These are phyloP conservation scores for Suillus placidus DNA, from an alignment of 768 basidiomycete species.

Conservation along the genomic window DNA sequence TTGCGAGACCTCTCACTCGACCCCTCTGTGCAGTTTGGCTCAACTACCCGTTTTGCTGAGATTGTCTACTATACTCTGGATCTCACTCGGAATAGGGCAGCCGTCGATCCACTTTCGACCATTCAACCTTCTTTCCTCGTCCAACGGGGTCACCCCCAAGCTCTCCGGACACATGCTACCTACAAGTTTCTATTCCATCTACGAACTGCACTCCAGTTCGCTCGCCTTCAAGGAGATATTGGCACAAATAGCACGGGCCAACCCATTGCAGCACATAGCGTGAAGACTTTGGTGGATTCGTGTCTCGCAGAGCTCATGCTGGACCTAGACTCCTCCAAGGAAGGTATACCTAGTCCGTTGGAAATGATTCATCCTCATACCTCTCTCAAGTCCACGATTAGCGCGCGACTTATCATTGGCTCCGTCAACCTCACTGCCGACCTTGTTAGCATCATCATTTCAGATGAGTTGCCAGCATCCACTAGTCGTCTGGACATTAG, in stretches of 20 bases:
- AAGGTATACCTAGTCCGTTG: slow-evolving; percentile 24
- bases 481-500: slow-evolving; percentile 21
- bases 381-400: slow-evolving; percentile 9
- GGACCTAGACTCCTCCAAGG: slow-evolving; percentile 46
- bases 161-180: slow-evolving; percentile 64
- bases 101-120: slow-evolving; percentile 78
- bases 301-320: slow-evolving; percentile 40
- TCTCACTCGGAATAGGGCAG: slow-evolving; percentile 49
- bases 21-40: background rate
- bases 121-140: slow-evolving; percentile 85
- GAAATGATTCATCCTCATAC: slow-evolving; percentile 24
- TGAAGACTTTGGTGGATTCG: slow-evolving; percentile 41
- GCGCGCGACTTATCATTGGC: slow-evolving; percentile 18
- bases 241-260: slow-evolving; percentile 14
- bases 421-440: slow-evolving; percentile 21
- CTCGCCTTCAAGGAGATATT: slow-evolving; percentile 11
- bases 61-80: slow-evolving; percentile 41
- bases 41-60: background rate
- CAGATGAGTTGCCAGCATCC: slow-evolving; percentile 17
- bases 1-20: slow-evolving; percentile 14
- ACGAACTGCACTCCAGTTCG: slow-evolving; percentile 59
- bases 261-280: slow-evolving; percentile 26
- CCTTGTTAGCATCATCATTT: slow-evolving; percentile 2
- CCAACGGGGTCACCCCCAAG: slow-evolving; percentile 69
- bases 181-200: slow-evolving; percentile 84